Evolutionary conservation across 2,329 filamentous ascomycete genomes (phyloP).

Genomic region (Ceratocystis huliohia): DNA sequence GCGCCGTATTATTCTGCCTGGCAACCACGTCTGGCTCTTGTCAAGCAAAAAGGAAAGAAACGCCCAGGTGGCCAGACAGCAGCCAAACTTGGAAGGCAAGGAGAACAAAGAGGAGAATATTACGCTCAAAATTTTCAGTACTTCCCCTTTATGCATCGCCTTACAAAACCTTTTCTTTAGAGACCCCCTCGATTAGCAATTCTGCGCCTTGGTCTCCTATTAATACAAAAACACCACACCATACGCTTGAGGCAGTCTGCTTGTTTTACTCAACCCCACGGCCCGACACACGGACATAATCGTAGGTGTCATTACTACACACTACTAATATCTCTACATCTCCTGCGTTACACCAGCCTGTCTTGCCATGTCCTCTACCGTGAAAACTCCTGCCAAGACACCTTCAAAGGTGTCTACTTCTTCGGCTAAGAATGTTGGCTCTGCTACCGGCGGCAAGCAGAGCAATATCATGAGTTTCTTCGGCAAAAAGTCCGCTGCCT

Average conservation of each 20-base stretch:
- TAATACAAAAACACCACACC: background rate
- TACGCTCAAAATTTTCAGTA: background rate
- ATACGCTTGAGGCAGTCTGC: background rate
- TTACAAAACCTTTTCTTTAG: background rate
- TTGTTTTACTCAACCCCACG: background rate
- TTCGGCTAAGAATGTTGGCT: constrained; percentile 23
- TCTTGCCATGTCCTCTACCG: constrained; percentile 5
- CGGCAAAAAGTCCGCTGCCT: constrained; percentile 27
- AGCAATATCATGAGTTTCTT: constrained; percentile 36
- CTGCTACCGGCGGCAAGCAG: constrained; percentile 28
- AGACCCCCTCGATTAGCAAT: background rate
- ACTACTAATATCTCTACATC: background rate
- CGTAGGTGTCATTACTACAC: background rate
- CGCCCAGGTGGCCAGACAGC: constrained; percentile 2
- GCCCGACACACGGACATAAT: background rate
- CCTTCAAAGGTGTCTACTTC: constrained; percentile 30
- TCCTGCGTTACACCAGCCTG: background rate
- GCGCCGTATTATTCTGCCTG: background rate
- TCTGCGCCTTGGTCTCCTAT: background rate
- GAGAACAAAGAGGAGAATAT: background rate
- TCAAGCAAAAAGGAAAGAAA: background rate
- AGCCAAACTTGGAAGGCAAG: background rate
- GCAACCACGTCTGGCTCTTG: background rate
- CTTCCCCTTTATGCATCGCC: background rate
- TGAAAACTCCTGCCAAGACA: constrained; percentile 18